phyloP scores from a whole-genome alignment of 2,329 filamentous ascomycete species.

The Podosphaera fusca region DNA sequence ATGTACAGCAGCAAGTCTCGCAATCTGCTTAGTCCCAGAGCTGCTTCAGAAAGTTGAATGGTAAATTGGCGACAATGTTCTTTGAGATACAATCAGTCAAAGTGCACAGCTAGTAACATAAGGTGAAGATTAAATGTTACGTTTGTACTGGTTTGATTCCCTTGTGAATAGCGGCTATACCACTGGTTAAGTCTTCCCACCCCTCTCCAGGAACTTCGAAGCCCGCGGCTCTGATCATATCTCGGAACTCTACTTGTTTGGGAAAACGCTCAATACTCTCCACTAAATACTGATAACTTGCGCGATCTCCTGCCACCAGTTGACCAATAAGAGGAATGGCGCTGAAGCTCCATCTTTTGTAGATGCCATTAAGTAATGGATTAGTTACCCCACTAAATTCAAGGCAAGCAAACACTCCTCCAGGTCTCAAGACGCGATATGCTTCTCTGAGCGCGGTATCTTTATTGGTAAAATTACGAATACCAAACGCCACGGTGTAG shows the following conservation, averaged over 20 bases:
- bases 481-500: constrained; percentile 94
- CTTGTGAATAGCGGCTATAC: constrained; percentile 90
- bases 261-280: constrained; percentile 95
- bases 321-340: constrained; percentile 92
- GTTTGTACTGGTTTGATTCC: constrained; percentile 51
- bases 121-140: not conserved
- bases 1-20: too few relatives aligned
- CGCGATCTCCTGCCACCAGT: constrained; percentile 75
- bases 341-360: constrained; percentile 89
- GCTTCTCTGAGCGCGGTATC: constrained; percentile 63
- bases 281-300: constrained; percentile 94
- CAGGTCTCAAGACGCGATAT: constrained; percentile 71
- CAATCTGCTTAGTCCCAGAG: too few relatives aligned
- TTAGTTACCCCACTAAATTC: constrained; percentile 71
- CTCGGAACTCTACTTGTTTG: constrained; percentile 58
- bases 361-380: constrained; percentile 57
- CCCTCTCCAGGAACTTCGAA: constrained; percentile 64
- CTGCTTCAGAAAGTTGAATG: too few relatives aligned
- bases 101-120: too few relatives aligned
- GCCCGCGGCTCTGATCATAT: constrained; percentile 64
- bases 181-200: constrained; percentile 77
- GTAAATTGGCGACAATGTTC: too few relatives aligned
- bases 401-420: constrained; percentile 85
- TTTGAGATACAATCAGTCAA: too few relatives aligned
- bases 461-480: constrained; percentile 91